Percentiles rank a stretch among this genome's conserved stretches.
phyloP scores from a whole-genome alignment of 2,329 filamentous ascomycete species.

The Botrytis porri region DNA sequence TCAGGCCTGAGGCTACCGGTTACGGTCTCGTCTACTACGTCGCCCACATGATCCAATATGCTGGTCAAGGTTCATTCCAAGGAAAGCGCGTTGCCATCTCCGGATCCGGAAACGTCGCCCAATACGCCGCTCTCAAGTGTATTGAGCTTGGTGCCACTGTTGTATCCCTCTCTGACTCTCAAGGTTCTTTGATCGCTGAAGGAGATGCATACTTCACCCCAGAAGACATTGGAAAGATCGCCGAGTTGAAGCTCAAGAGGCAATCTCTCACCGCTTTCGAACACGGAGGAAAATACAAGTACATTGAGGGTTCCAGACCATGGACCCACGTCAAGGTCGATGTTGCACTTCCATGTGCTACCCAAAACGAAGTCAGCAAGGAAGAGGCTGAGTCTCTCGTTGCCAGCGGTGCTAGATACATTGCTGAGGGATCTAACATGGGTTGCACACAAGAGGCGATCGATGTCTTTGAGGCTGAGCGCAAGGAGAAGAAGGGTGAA shows the following conservation, averaged over 20 bases:
- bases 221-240: constrained; percentile 76
- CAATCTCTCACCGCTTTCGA: constrained; percentile 75
- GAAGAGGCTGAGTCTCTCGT: constrained; percentile 86
- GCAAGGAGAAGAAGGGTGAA: constrained; percentile 63
- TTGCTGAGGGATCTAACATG: constrained; percentile 99
- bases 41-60: constrained; percentile 90
- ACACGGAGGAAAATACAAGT: constrained; percentile 69
- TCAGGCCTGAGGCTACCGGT: constrained; percentile 94
- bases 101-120: constrained; percentile 95
- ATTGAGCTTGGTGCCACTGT: constrained; percentile 94
- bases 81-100: constrained; percentile 96
- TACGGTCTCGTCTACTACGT: constrained; percentile 97
- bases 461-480: constrained; percentile 80
- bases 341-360: constrained; percentile 87
- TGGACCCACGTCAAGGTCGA: constrained; percentile 92
- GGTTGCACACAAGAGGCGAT: constrained; percentile 96
- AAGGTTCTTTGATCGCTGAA: constrained; percentile 76
- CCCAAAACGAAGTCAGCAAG: constrained; percentile 94
- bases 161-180: constrained; percentile 89
- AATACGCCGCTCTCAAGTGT: constrained; percentile 93
- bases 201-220: constrained; percentile 70
- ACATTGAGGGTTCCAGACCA: constrained; percentile 81
- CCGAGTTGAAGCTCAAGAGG: constrained; percentile 80
- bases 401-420: constrained; percentile 71
- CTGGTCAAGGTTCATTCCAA: constrained; percentile 78